Percentiles rank a stretch among this genome's conserved stretches.
phyloP scores from a whole-genome alignment of 148 eudicot species.

The Rheum nobile region DNA sequence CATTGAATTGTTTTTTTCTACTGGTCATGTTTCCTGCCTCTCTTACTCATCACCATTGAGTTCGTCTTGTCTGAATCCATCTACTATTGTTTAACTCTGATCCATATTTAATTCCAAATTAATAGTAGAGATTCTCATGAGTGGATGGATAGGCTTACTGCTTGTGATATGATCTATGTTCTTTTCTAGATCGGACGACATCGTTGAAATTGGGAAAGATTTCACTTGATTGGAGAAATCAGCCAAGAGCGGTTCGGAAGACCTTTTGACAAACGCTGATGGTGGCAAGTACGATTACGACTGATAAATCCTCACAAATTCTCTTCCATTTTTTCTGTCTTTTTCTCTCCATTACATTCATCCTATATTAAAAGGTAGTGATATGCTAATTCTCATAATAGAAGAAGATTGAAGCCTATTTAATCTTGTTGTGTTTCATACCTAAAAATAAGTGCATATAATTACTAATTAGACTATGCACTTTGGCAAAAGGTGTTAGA shows the following conservation, averaged over 20 bases:
- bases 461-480: neutral
- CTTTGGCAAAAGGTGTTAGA: neutral
- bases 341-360: neutral
- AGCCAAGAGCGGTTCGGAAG: slow-evolving; percentile 61
- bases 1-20: neutral
- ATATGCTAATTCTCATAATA: neutral
- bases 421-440: neutral
- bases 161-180: slow-evolving; percentile 1
- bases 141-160: slow-evolving; percentile 8
- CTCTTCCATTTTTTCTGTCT: neutral
- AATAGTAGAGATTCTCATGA: neutral
- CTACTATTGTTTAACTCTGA: neutral
- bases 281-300: slow-evolving; percentile 96
- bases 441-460: neutral
- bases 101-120: neutral
- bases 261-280: slow-evolving; percentile 53
- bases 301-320: slow-evolving; percentile 51
- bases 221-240: slow-evolving; percentile 61
- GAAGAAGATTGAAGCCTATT: neutral
- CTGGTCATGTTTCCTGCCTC: neutral
- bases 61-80: neutral
- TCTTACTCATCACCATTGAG: neutral
- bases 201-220: slow-evolving; percentile 71
- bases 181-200: slow-evolving; percentile 19
- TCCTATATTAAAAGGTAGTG: neutral